Evolutionary conservation across 805 yeast genomes (phyloP).

Genomic region (Ogataea paradorogensis): DNA sequence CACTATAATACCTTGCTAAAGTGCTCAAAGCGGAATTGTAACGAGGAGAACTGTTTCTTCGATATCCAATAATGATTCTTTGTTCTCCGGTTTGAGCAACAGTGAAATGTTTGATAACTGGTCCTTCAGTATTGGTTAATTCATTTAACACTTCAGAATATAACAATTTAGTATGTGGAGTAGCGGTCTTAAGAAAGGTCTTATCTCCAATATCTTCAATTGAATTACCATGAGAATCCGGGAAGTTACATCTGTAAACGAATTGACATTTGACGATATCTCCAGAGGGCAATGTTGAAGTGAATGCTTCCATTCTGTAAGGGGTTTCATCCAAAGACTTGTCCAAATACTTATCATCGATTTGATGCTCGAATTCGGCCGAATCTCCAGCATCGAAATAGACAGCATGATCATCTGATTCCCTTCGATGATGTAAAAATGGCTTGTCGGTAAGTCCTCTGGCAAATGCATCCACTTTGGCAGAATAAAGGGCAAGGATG

Average conservation of each 20-base stretch:
- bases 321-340: conserved; percentile 37
- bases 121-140: conserved; percentile 78
- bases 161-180: conserved; percentile 72
- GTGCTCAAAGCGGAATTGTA: conserved; percentile 85
- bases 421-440: conserved; percentile 74
- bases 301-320: conserved; percentile 76
- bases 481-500: conserved; percentile 85
- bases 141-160: conserved; percentile 70
- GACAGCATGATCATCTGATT: conserved; percentile 82
- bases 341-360: conserved; percentile 81
- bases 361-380: conserved; percentile 60
- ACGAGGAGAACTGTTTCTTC: conserved; percentile 78
- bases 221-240: conserved; percentile 38
- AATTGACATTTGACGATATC: conserved; percentile 63
- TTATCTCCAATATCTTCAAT: conserved; percentile 72
- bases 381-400: conserved; percentile 70
- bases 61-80: conserved; percentile 84
- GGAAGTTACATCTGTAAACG: conserved; percentile 71
- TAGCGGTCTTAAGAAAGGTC: conserved; percentile 73
- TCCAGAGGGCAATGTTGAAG: conserved; percentile 56
- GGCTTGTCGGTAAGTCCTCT: conserved; percentile 49
- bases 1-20: conserved; percentile 83
- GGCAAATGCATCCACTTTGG: conserved; percentile 87
- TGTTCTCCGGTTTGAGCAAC: conserved; percentile 78
- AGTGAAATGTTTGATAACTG: conserved; percentile 85